These are phyloP conservation scores for Wallacemonas rigidus DNA, from an alignment of 208 protist species.

Conservation along the genomic window DNA sequence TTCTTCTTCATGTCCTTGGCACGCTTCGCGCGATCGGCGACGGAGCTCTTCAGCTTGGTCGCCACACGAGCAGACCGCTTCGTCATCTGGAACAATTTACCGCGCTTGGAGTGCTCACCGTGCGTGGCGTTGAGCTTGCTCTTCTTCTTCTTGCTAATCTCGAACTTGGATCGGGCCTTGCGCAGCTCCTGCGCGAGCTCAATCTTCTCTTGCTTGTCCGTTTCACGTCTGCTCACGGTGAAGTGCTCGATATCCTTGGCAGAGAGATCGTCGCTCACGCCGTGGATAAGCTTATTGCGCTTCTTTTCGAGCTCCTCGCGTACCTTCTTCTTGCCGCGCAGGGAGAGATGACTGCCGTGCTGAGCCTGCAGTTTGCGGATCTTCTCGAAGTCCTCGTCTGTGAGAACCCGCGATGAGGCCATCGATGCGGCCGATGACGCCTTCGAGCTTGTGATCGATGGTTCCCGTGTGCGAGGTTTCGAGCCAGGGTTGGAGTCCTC, in stretches of 20 bases:
- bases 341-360: conserved; percentile 66
- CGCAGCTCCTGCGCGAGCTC: conserved; percentile 79
- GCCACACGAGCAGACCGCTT: conserved; percentile 87
- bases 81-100: conserved; percentile 92
- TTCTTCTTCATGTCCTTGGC: conserved; percentile 93
- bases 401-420: conserved; percentile 66
- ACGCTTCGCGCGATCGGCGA: conserved; percentile 59
- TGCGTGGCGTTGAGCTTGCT: conserved; percentile 89
- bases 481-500: conserved; percentile 50
- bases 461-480: conserved; percentile 18
- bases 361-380: conserved; percentile 78
- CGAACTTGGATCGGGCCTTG: conserved; percentile 83
- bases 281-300: conserved; percentile 76
- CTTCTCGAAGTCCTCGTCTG: conserved; percentile 83
- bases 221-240: conserved; percentile 74
- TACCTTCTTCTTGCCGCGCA: conserved; percentile 78
- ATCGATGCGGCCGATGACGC: conserved; percentile 37
- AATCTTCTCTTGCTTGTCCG: conserved; percentile 85
- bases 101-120: conserved; percentile 83
- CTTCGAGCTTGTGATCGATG: conserved; percentile 42
- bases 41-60: conserved; percentile 84
- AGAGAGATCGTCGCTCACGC: conserved; percentile 74
- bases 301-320: conserved; percentile 49
- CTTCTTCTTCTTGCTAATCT: conserved; percentile 90
- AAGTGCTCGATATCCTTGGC: conserved; percentile 89